phyloP scores from a whole-genome alignment of 164 flowering plant genomes.

The Dillenia turbinata region DNA sequence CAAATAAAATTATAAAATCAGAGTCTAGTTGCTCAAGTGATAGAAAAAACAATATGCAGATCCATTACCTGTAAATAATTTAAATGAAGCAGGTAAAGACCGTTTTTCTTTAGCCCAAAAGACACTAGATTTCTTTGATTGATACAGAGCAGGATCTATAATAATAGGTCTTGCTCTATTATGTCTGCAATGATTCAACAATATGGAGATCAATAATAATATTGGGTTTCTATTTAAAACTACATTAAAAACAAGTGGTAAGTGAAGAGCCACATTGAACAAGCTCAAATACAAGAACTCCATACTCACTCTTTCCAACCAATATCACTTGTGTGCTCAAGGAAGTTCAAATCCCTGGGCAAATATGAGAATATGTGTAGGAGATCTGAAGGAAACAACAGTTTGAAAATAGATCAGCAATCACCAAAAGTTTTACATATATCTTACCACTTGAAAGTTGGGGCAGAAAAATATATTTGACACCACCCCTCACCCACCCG shows the following conservation, averaged over 20 bases:
- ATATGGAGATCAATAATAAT: slow-evolving; percentile 4
- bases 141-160: slow-evolving; percentile 85
- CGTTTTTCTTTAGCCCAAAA: slow-evolving; percentile 81
- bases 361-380: slow-evolving; percentile 79
- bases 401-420: slow-evolving; percentile 1
- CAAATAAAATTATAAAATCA: too few species aligned
- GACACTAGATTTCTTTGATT: slow-evolving; percentile 64
- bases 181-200: slow-evolving; percentile 30
- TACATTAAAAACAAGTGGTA: background rate
- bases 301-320: slow-evolving; percentile 92
- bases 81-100: slow-evolving; percentile 76
- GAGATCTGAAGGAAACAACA: slow-evolving; percentile 48
- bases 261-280: background rate
- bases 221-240: background rate
- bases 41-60: slow-evolving; percentile 1
- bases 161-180: slow-evolving; percentile 79
- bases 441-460: too few species aligned
- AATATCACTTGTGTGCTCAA: slow-evolving; percentile 77
- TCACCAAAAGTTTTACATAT: background rate
- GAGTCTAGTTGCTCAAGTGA: background rate
- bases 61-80: slow-evolving; percentile 61
- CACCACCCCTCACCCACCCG: too few species aligned
- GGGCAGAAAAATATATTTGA: too few species aligned
- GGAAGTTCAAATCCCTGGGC: slow-evolving; percentile 81
- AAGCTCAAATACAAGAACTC: slow-evolving; percentile 3